Conservation (phyloP, 2,329 filamentous ascomycete species). For the Fusarium sambucinum region DNA sequence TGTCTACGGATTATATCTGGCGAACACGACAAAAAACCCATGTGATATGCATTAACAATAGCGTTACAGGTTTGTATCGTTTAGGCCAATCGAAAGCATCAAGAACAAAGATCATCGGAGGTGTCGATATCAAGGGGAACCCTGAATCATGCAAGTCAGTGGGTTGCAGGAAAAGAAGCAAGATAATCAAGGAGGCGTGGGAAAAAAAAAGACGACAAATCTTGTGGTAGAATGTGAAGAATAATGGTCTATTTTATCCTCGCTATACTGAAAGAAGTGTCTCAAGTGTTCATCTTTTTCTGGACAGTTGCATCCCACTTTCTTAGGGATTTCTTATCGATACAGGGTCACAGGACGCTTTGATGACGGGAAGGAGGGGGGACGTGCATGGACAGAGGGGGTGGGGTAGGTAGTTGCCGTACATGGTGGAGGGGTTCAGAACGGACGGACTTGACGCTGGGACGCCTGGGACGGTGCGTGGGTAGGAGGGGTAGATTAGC, state of each 20-base stretch:
- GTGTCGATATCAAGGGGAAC: slow-evolving; percentile 23
- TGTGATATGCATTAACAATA: slow-evolving; percentile 8
- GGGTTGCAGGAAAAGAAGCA: slow-evolving; percentile 8
- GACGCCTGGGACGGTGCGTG: background rate
- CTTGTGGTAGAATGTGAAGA: background rate
- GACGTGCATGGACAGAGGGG: slow-evolving; percentile 33
- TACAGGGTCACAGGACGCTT: slow-evolving; percentile 38
- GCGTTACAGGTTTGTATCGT: slow-evolving; percentile 3
- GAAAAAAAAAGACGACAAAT: slow-evolving; percentile 2
- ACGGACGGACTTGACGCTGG: too few species aligned
- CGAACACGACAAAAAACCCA: background rate
- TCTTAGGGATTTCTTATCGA: slow-evolving; percentile 35
- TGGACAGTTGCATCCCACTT: slow-evolving; percentile 3
- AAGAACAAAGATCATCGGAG: slow-evolving; percentile 25
- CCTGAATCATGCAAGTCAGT: slow-evolving; percentile 27
- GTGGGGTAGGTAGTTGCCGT: slow-evolving; percentile 30
- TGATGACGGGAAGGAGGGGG: slow-evolving; percentile 41
- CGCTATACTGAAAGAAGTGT: background rate
- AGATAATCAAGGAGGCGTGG: background rate
- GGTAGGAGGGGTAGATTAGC: slow-evolving; percentile 1
- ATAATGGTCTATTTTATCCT: slow-evolving; percentile 7
- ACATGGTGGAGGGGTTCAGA: slow-evolving; percentile 17
- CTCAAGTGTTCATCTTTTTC: slow-evolving; percentile 21
- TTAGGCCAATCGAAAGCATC: slow-evolving; percentile 12
- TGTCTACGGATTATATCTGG: background rate